Percentiles rank a stretch among this genome's conserved stretches.
phyloP scores from a whole-genome alignment of 371 early-diverging fungal species.

The Lichtheimia ramosa region DNA sequence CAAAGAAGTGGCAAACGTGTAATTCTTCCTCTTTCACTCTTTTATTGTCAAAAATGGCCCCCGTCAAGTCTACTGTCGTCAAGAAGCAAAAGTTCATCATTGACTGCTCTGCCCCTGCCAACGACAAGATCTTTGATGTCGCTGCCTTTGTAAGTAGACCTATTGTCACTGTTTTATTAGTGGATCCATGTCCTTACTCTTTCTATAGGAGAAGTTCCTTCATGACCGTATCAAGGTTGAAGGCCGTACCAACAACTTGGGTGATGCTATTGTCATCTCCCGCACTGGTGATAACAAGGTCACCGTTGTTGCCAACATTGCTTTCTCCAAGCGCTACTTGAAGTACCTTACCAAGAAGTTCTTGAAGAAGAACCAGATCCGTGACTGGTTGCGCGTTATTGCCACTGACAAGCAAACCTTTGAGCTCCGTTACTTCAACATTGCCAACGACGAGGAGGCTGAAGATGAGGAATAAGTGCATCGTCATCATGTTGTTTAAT shows the following conservation, averaged over 20 bases:
- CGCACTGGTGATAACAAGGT: slow-evolving; percentile 76
- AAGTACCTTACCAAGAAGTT: slow-evolving; percentile 99
- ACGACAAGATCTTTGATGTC: slow-evolving; percentile 95
- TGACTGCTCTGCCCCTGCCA: slow-evolving; percentile 92
- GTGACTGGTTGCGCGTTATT: slow-evolving; percentile 98
- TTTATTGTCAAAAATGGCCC: slow-evolving; percentile 40
- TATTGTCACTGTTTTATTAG: too few relatives aligned
- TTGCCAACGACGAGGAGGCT: slow-evolving; percentile 83
- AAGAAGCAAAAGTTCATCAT: slow-evolving; percentile 82
- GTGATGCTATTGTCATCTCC: slow-evolving; percentile 83
- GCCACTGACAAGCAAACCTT: slow-evolving; percentile 89
- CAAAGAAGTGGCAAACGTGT: too few relatives aligned
- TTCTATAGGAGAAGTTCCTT: slow-evolving; percentile 89
- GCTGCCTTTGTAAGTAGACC: slow-evolving; percentile 89
- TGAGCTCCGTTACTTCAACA: slow-evolving; percentile 96
- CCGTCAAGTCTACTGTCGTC: slow-evolving; percentile 47
- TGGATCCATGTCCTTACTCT: too few relatives aligned
- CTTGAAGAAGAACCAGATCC: slow-evolving; percentile 98
- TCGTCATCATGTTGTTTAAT: slow-evolving; percentile 13
- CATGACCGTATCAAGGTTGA: slow-evolving; percentile 98
- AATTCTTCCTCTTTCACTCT: slow-evolving; percentile 18
- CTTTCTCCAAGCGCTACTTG: slow-evolving; percentile 97
- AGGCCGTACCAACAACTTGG: slow-evolving; percentile 95
- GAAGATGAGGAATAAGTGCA: slow-evolving; percentile 64
- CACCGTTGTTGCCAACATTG: slow-evolving; percentile 75